Evolutionary conservation across 306 rosid genomes (phyloP).

Genomic region (Sechiopsis laciniata): DNA sequence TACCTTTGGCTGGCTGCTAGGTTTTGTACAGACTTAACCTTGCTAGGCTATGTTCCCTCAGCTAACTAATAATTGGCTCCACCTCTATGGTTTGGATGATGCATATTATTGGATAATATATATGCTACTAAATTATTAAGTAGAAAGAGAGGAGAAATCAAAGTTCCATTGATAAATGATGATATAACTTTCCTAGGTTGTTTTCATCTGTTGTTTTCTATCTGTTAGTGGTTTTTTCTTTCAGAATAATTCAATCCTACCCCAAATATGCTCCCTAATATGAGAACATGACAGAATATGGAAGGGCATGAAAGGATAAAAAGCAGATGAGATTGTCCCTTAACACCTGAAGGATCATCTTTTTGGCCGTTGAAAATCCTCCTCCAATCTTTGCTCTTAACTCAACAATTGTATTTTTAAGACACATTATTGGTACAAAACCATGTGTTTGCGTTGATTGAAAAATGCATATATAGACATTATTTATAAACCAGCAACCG

Average conservation of each 20-base stretch:
- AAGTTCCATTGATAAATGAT: no score
- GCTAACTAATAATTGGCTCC: background rate
- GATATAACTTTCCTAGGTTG: background rate
- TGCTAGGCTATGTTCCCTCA: conserved; percentile 11
- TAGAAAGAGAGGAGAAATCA: no score
- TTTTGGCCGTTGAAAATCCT: no score
- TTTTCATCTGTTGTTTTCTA: background rate
- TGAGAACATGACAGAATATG: conserved; percentile 14
- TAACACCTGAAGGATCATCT: background rate
- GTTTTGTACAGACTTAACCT: background rate
- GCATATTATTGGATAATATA: background rate
- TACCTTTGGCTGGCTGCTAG: background rate
- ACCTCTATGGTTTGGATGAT: background rate
- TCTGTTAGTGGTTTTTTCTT: background rate
- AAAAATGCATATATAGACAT: background rate
- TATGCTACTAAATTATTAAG: background rate
- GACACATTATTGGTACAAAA: conserved; percentile 12
- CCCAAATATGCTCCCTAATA: background rate
- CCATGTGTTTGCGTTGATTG: background rate
- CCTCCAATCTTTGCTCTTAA: background rate
- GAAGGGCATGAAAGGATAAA: background rate
- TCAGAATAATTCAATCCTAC: background rate
- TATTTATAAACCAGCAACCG: conserved; percentile 16
- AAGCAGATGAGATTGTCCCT: background rate
- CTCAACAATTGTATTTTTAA: background rate